These are phyloP conservation scores for Fusarium sp. DNA, from an alignment of 2,329 filamentous ascomycete genomes.

Conservation along the genomic window DNA sequence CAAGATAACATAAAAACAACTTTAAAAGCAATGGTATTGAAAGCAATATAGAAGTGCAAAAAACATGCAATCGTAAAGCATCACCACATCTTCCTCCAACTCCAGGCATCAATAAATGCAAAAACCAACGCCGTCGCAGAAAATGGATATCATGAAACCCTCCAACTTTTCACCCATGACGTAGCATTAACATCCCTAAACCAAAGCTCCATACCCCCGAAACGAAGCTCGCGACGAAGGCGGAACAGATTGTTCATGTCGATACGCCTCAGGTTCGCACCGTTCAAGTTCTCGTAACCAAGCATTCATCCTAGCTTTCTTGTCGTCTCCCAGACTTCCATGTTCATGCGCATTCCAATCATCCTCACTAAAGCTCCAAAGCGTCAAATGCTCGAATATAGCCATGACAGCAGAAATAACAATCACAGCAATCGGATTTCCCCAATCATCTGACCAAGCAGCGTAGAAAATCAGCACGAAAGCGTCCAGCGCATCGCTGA, in stretches of 20 bases:
- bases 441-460: constrained; percentile 48
- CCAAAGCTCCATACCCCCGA: constrained; percentile 31
- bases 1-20: neutral
- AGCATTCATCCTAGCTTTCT: constrained; percentile 48
- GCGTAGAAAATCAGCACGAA: constrained; percentile 52
- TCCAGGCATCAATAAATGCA: neutral
- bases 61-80: constrained; percentile 8
- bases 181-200: constrained; percentile 6
- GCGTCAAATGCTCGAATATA: constrained; percentile 49
- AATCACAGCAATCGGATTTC: constrained; percentile 47
- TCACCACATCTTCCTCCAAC: constrained; percentile 9
- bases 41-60: constrained; percentile 2
- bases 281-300: constrained; percentile 48
- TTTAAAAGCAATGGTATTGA: constrained; percentile 14
- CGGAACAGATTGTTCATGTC: constrained; percentile 31
- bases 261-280: constrained; percentile 21
- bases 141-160: neutral
- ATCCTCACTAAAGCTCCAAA: constrained; percentile 51
- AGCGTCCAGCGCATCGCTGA: constrained; percentile 51
- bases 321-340: constrained; percentile 44
- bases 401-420: constrained; percentile 48
- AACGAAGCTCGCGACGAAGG: constrained; percentile 34
- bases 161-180: constrained; percentile 8
- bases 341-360: constrained; percentile 37
- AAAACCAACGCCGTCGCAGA: constrained; percentile 27